Conservation (phyloP, 306 rosid species). For the Crotalaria pallida region DNA sequence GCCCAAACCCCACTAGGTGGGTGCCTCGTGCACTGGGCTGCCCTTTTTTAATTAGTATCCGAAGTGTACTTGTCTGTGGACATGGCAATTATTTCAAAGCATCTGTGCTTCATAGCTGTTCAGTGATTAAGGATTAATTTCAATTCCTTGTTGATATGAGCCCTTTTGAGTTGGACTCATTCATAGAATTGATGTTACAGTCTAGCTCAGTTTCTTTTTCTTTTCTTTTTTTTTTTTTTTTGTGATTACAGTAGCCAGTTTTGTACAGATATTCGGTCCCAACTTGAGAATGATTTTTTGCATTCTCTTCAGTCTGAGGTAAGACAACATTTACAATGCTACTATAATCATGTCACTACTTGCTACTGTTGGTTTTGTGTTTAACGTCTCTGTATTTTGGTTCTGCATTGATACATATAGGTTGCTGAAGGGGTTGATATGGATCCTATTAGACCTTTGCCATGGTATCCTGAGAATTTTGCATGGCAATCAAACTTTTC, state of each 20-base stretch:
- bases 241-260: slow-evolving; percentile 70
- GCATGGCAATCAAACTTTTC: slow-evolving; percentile 97
- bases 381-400: neutral
- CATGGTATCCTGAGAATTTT: slow-evolving; percentile 87
- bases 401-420: slow-evolving; percentile 32
- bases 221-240: neutral
- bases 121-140: neutral
- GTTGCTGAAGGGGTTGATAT: slow-evolving; percentile 52
- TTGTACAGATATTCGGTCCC: slow-evolving; percentile 53
- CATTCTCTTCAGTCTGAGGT: slow-evolving; percentile 71
- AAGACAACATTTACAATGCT: neutral
- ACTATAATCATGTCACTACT: neutral
- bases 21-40: too few relatives aligned
- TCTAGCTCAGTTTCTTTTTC: neutral
- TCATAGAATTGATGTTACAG: neutral
- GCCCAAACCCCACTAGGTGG: too few relatives aligned
- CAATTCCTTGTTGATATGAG: neutral
- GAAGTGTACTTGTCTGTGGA: too few relatives aligned
- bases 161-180: neutral
- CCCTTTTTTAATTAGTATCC: too few relatives aligned
- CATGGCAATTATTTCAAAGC: too few relatives aligned
- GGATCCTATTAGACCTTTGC: slow-evolving; percentile 70
- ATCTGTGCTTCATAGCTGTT: too few relatives aligned
- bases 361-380: neutral
- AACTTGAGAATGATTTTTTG: slow-evolving; percentile 75